Evolutionary conservation across 306 rosid species (phyloP).

Genomic region (Fragaria vesca): DNA sequence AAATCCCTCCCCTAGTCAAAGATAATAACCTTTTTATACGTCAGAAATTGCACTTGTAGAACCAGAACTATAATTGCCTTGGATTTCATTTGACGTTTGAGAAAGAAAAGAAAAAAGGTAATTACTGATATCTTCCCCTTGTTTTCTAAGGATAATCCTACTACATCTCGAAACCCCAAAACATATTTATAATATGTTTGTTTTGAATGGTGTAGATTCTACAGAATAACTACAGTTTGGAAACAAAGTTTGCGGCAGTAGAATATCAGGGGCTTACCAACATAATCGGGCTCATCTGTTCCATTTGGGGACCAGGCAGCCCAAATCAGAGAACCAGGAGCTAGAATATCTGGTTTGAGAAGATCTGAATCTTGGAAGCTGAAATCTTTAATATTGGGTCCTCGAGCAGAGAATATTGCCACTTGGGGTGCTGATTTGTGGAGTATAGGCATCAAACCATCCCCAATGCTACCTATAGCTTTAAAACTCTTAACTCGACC

Average conservation of each 20-base stretch:
- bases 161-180: conserved; percentile 10
- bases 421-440: conserved; percentile 98
- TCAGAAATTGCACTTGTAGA: background rate
- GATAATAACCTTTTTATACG: conserved; percentile 7
- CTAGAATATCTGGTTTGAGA: conserved; percentile 97
- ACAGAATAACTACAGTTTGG: conserved; percentile 5
- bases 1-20: conserved; percentile 78
- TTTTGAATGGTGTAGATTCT: background rate
- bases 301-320: conserved; percentile 99
- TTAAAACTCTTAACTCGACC: conserved; percentile 89
- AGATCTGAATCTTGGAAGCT: conserved; percentile 97
- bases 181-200: background rate
- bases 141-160: background rate
- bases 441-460: conserved; percentile 86
- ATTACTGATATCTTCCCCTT: conserved; percentile 8
- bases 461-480: conserved; percentile 80
- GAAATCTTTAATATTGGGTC: conserved; percentile 92
- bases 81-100: background rate
- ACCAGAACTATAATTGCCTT: background rate
- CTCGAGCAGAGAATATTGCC: conserved; percentile 92
- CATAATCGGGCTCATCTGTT: conserved; percentile 89
- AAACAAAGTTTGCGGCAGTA: conserved; percentile 8
- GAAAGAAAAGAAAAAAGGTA: background rate
- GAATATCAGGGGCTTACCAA: conserved; percentile 43
- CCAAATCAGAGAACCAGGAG: conserved; percentile 99